Evolutionary conservation across 2,329 filamentous ascomycete genomes (phyloP), one percentile per base, ranked within the genome.

Genomic region (Nannizziopsis barbatae): DNA sequence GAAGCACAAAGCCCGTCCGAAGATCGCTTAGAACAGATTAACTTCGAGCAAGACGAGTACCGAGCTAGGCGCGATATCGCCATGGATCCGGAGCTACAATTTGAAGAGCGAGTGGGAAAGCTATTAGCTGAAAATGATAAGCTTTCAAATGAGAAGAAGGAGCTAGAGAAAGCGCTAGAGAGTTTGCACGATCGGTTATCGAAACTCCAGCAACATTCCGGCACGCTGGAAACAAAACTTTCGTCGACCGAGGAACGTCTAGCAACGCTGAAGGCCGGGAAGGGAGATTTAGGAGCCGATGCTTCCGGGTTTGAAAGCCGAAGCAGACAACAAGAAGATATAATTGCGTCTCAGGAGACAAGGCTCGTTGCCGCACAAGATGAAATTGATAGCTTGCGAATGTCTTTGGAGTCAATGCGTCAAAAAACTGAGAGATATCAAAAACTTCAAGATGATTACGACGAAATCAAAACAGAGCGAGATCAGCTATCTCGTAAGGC

Each of bases 321-420:
- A 8, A 50, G 51, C 67, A 83, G 56, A 71, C 81, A 86, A 61
- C 45, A 47, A 27, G 45, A 40, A n/a, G 75, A 82, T 50, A 71
- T 86, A 43, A 88, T 89, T 58, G 79, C 80, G 35, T 75, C 72
- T 18, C 77, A 86, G 56, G 84, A 89, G 61, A 74, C 75, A 15
- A 76, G 84, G 56, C 66, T 82, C 9, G 76, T 83, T 49, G 70
- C 74, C 30, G 57, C 65, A 27, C 66, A 71, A 50, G 62, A 69
- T 49, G 67, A 71, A 50, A 64, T 69, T 5, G 67, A 70, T 52
- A 64, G 65, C 22, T 56, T 72, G 22, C 62, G 65, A 15, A 71
- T 70, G 63, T 65, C 62, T 0, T 61, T 69, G 18, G 68, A 71
- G 50, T 66, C 67, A 4, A 56, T 71, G 50, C 65, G 65, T 39